phyloP scores from a whole-genome alignment of 805 yeast genomes.

The Candida mattraensis region DNA sequence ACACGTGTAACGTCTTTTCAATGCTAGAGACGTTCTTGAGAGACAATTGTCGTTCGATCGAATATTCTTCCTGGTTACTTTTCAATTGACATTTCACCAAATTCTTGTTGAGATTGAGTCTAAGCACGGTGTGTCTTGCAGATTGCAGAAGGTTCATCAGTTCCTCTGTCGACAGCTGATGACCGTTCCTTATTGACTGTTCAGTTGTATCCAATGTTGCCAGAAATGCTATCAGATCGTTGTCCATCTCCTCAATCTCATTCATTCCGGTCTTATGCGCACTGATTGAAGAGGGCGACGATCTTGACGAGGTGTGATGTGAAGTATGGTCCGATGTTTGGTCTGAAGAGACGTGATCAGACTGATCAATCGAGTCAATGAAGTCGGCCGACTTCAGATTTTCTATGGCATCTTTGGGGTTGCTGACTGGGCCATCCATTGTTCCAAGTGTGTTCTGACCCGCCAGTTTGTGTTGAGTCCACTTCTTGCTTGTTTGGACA shows the following conservation, averaged over 20 bases:
- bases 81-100: conserved; percentile 30
- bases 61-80: conserved; percentile 28
- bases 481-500: no score
- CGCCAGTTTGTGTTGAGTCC: no score
- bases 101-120: conserved; percentile 34
- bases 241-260: conserved; percentile 24
- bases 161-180: conserved; percentile 1
- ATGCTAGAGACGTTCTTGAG: conserved; percentile 28
- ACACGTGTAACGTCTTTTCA: conserved; percentile 27
- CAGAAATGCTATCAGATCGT: conserved; percentile 14
- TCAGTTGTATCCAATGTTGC: conserved; percentile 9
- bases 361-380: no score
- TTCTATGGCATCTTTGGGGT: no score
- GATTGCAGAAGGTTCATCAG: conserved; percentile 9
- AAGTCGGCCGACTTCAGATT: no score
- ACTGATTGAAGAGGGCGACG: conserved; percentile 5
- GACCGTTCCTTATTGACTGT: conserved; percentile 2
- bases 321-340: conserved; percentile 4
- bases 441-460: no score
- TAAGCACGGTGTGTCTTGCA: conserved; percentile 25
- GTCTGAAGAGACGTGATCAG: no score
- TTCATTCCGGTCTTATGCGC: conserved; percentile 7
- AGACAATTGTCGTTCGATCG: conserved; percentile 33
- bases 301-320: conserved; percentile 6
- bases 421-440: no score